A percentile compares a stretch with the other conserved stretches of the same genome.
Evolutionary conservation across 768 basidiomycete genomes (phyloP).

Genomic region (Leccinum uliginosum): DNA sequence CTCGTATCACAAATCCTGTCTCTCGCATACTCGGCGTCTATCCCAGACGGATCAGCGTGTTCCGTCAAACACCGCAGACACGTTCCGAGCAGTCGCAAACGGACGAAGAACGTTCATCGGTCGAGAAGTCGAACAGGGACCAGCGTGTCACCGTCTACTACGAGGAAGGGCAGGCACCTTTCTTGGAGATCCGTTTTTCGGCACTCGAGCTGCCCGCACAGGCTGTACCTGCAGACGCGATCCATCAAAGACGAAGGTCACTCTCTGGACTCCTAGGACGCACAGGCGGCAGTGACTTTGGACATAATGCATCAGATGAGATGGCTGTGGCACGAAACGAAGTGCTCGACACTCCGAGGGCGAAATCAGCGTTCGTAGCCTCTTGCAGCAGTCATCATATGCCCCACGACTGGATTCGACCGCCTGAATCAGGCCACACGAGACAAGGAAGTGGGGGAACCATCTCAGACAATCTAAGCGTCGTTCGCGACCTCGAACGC

Average conservation of each 20-base stretch:
- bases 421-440: slow-evolving; percentile 5
- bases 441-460: slow-evolving; percentile 23
- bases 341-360: slow-evolving; percentile 6
- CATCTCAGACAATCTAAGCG: slow-evolving; percentile 40
- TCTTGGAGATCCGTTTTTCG: slow-evolving; percentile 54
- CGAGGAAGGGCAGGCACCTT: slow-evolving; percentile 42
- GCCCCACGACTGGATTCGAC: slow-evolving; percentile 10
- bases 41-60: slow-evolving; percentile 46
- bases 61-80: slow-evolving; percentile 49
- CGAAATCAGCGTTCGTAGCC: slow-evolving; percentile 9
- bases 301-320: slow-evolving; percentile 8
- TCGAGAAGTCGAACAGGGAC: slow-evolving; percentile 8
- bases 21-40: slow-evolving; percentile 50
- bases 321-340: slow-evolving; percentile 4
- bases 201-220: slow-evolving; percentile 38
- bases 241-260: slow-evolving; percentile 15
- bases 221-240: slow-evolving; percentile 10
- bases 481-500: slow-evolving; percentile 46
- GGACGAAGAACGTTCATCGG: not conserved
- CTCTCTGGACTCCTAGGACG: slow-evolving; percentile 4
- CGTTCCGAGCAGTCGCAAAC: slow-evolving; percentile 18
- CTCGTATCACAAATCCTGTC: slow-evolving; percentile 24
- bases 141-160: slow-evolving; percentile 51
- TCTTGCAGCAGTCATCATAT: not conserved
- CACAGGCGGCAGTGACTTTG: slow-evolving; percentile 2